phyloP scores from a whole-genome alignment of 1,284 basidiomycete genomes.

The Boletus semigastroideus region DNA sequence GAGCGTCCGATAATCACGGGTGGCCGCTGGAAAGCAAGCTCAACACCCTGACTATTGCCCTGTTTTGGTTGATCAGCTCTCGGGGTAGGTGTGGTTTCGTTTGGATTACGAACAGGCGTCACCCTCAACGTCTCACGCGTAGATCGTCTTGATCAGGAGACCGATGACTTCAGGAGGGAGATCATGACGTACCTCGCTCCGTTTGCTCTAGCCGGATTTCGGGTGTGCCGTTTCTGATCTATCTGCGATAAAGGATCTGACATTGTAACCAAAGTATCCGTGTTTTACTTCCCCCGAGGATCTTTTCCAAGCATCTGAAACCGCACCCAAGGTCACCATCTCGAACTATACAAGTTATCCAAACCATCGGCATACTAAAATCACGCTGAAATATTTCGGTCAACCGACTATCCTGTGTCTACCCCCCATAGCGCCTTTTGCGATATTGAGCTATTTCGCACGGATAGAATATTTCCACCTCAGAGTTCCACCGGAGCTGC shows the following conservation, averaged over 20 bases:
- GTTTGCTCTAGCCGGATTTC: conserved; percentile 47
- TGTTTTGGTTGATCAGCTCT: conserved; percentile 49
- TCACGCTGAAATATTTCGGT: conserved; percentile 44
- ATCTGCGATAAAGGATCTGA: conserved; percentile 10
- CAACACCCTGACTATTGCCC: conserved; percentile 45
- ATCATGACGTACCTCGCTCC: conserved; percentile 42
- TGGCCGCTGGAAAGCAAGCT: conserved; percentile 50
- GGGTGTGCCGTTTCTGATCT: conserved; percentile 36
- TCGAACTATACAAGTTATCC: conserved; percentile 23
- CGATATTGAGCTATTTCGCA: conserved; percentile 46
- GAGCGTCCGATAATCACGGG: conserved; percentile 36
- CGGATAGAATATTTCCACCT: conserved; percentile 39
- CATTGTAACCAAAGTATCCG: conserved; percentile 30
- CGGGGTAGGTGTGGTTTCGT: conserved; percentile 11
- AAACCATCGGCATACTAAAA: conserved; percentile 27
- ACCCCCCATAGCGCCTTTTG: conserved; percentile 45
- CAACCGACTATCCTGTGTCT: conserved; percentile 30
- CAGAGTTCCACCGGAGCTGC: conserved; percentile 40
- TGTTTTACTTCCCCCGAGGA: conserved; percentile 31
- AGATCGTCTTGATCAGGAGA: conserved; percentile 41
- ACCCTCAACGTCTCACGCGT: conserved; percentile 4
- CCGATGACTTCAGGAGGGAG: conserved; percentile 32
- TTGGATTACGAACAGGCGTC: neutral
- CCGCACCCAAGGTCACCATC: neutral
- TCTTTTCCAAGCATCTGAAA: conserved; percentile 11